Evolutionary conservation across 768 basidiomycete genomes (phyloP), one percentile per base, ranked within the genome.

Genomic region (Phanerochaete carnosa): DNA sequence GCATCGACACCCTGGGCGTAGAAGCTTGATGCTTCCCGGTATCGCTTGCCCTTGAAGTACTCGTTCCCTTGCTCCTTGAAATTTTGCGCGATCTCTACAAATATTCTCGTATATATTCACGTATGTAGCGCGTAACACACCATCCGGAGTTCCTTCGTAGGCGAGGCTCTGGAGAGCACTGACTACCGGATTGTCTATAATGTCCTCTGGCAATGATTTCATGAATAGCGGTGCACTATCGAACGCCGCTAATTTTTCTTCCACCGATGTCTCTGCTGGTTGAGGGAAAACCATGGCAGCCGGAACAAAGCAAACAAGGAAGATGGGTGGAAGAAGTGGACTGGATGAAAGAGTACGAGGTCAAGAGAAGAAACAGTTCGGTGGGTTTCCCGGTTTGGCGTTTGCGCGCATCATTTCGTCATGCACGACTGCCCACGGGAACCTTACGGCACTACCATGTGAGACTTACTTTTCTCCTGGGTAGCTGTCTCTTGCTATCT

Each of bases 31-130:
- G 97, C 97, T 72, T 98, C 95, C 37, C 92, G 83, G 72, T 84
- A 90, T 45, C 92, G 84, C 69, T 92, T 93, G 29, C 88, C 89
- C 65, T 86, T 88, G 76, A 91, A 96, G 68, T 96, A 93, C 58
- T 95, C 94, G 70, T 98, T 98, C 4, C 95, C 97, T 70, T 96
- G 93, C 56, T 93, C 87, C 73, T 97, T 98, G 75, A 98, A 97
- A 69, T 91, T 95, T 62, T 85, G 81, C 1, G 96, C 94, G 64
- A 94, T 79, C 72, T 98, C 97, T 96, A 11, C 7, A 9, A 43
- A 32, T 12, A 51, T 16, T 55, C 29, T 47, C 11, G 8, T 43
- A 22, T 12, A 47, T 22, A 30, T 52, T 19, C 30, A 33, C 6
- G n/a, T 32, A 33, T 1, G 29, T 32, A 33, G 7, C 2, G 22